Percentiles rank a stretch among this genome's conserved stretches.
phyloP scores from a whole-genome alignment of 2,329 filamentous ascomycete species.

The Bipolaris zeicola region DNA sequence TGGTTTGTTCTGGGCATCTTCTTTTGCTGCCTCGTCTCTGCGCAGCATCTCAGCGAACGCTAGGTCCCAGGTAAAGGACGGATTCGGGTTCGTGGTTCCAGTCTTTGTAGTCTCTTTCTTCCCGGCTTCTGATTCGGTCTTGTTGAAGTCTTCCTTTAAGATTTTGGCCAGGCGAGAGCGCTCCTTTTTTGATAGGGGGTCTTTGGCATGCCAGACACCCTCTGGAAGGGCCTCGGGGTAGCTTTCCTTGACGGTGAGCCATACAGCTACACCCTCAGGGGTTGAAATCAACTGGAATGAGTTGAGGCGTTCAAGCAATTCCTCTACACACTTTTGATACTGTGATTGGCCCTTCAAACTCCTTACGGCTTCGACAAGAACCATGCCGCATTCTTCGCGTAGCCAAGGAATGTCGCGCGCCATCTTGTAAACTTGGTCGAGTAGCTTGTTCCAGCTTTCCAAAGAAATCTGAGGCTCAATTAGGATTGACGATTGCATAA shows the following conservation, averaged over 20 bases:
- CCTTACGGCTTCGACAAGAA: slow-evolving; percentile 74
- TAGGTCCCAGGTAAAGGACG: slow-evolving; percentile 87
- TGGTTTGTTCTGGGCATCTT: slow-evolving; percentile 44
- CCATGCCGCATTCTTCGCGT: slow-evolving; percentile 82
- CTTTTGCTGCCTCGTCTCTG: slow-evolving; percentile 29
- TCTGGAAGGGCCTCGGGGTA: slow-evolving; percentile 69
- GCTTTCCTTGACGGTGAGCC: slow-evolving; percentile 71
- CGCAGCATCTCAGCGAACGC: slow-evolving; percentile 61
- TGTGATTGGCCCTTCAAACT: slow-evolving; percentile 53
- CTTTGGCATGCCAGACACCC: slow-evolving; percentile 73
- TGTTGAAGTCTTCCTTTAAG: slow-evolving; percentile 73
- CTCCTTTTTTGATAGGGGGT: slow-evolving; percentile 74
- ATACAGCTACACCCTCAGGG: slow-evolving; percentile 87
- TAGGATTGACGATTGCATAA: slow-evolving; percentile 78
- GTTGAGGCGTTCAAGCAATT: slow-evolving; percentile 66
- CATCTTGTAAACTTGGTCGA: slow-evolving; percentile 74
- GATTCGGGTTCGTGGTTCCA: slow-evolving; percentile 76
- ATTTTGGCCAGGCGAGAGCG: slow-evolving; percentile 73
- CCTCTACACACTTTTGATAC: slow-evolving; percentile 63
- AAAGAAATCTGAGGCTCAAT: slow-evolving; percentile 62
- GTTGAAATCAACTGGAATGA: slow-evolving; percentile 74
- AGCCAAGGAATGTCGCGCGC: slow-evolving; percentile 86
- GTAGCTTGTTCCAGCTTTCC: slow-evolving; percentile 67
- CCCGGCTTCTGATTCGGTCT: slow-evolving; percentile 55
- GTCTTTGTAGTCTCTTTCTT: slow-evolving; percentile 60